Conservation (phyloP, 2,329 filamentous ascomycete species). For the Aspergillus pseudoglaucus region DNA sequence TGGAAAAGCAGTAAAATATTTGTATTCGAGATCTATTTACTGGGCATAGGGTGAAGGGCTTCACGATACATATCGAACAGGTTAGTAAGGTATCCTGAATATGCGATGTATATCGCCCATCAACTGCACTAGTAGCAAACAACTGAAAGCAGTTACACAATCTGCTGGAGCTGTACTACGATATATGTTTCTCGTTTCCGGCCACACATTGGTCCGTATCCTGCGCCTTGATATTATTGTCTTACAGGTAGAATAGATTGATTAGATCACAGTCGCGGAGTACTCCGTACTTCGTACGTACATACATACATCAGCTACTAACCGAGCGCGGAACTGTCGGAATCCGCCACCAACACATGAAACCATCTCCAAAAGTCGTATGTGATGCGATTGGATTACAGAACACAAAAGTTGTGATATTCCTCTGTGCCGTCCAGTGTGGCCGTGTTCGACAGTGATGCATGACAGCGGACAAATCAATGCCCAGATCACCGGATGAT, state of each 20-base stretch:
- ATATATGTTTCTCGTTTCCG: neutral
- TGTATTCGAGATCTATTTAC: too few species aligned
- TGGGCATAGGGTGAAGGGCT: too few species aligned
- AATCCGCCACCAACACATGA: neutral
- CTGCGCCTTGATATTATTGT: too few species aligned
- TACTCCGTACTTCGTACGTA: neutral
- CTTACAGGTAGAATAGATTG: neutral
- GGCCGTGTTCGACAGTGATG: neutral
- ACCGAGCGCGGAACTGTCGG: too few species aligned
- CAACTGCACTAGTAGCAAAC: neutral
- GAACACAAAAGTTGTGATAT: neutral
- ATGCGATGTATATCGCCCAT: too few species aligned
- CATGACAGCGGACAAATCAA: neutral
- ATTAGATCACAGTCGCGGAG: neutral
- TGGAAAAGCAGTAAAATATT: too few species aligned
- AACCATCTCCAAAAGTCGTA: neutral
- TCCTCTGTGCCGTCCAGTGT: neutral
- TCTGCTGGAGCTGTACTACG: neutral
- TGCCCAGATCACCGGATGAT: neutral
- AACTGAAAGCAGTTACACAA: neutral
- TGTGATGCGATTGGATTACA: neutral
- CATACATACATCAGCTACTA: neutral
- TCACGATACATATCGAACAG: too few species aligned
- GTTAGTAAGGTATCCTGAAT: too few species aligned
- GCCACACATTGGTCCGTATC: too few species aligned